Evolutionary conservation across 2,329 filamentous ascomycete genomes (phyloP).

Genomic region (Trichoderma endophyticum): DNA sequence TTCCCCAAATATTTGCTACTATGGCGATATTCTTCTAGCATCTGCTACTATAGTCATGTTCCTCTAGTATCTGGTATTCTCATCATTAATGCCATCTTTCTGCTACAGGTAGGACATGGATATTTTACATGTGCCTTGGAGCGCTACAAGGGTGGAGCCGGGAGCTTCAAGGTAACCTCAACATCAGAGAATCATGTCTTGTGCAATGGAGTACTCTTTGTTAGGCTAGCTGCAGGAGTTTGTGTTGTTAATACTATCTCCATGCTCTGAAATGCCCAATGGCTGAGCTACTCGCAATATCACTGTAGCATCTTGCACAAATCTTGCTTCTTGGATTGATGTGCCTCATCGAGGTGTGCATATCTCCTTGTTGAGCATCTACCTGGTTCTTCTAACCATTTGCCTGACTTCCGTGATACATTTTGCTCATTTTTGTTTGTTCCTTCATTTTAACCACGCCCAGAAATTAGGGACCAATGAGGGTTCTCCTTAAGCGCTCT

Average conservation of each 20-base stretch:
- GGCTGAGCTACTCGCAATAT: not conserved
- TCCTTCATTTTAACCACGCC: constrained; percentile 9
- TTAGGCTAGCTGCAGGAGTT: constrained; percentile 3
- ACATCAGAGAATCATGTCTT: not conserved
- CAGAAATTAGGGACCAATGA: not conserved
- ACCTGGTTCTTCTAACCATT: not conserved
- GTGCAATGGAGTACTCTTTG: not conserved
- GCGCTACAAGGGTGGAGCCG: not conserved
- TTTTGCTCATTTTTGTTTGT: constrained; percentile 8
- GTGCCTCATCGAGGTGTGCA: not conserved
- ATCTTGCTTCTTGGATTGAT: not conserved
- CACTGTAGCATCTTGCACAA: not conserved
- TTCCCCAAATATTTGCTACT: not conserved
- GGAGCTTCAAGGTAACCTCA: not conserved
- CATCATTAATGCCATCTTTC: not conserved
- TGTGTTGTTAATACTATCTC: not conserved
- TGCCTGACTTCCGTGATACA: not conserved
- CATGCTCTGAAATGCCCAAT: not conserved
- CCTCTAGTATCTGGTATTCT: no score
- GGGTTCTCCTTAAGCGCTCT: constrained; percentile 4
- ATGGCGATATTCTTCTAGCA: not conserved
- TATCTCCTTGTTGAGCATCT: not conserved
- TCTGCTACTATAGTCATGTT: not conserved
- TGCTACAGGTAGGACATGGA: not conserved
- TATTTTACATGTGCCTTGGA: not conserved